Evolutionary conservation across 2,329 filamentous ascomycete species (phyloP).

Genomic region (Talaromyces sp.): DNA sequence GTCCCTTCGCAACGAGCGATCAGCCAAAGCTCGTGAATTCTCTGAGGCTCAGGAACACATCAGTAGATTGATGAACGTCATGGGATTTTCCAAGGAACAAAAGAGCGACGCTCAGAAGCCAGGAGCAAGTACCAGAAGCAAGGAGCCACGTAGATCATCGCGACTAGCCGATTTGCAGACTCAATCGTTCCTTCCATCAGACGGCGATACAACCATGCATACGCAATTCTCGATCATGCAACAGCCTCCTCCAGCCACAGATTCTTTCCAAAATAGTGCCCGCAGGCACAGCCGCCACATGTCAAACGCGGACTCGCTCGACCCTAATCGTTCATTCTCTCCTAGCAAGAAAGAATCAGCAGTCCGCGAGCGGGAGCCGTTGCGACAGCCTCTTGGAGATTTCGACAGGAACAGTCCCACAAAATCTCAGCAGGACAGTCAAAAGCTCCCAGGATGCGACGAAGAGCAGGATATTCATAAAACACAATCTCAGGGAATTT

Average conservation of each 20-base stretch:
- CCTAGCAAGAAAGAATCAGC: background rate
- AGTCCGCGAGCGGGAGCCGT: background rate
- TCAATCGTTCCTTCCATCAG: conserved; percentile 3
- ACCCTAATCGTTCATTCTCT: background rate
- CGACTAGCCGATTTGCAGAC: conserved; percentile 6
- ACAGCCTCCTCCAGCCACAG: background rate
- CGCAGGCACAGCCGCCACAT: background rate
- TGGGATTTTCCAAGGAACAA: conserved; percentile 26
- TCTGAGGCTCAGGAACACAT: conserved; percentile 36
- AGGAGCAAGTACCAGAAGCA: conserved; percentile 3
- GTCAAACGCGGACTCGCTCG: background rate
- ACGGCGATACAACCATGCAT: conserved; percentile 1
- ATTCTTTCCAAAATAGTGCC: background rate
- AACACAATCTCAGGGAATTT: conserved; percentile 1
- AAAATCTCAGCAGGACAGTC: conserved; percentile 14
- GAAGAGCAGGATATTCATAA: background rate
- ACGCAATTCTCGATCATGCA: background rate
- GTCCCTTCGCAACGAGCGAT: conserved; percentile 28
- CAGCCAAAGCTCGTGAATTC: conserved; percentile 33
- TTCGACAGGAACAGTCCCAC: conserved; percentile 21
- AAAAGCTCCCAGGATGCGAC: conserved; percentile 7
- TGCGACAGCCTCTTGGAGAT: conserved; percentile 20
- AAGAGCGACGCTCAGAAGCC: conserved; percentile 7
- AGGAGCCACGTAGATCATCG: conserved; percentile 6
- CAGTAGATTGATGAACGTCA: conserved; percentile 31